Percentiles rank a stretch among this genome's conserved stretches.
Evolutionary conservation across 768 basidiomycete genomes (phyloP).

Genomic region (Xanthoconium stramineum): DNA sequence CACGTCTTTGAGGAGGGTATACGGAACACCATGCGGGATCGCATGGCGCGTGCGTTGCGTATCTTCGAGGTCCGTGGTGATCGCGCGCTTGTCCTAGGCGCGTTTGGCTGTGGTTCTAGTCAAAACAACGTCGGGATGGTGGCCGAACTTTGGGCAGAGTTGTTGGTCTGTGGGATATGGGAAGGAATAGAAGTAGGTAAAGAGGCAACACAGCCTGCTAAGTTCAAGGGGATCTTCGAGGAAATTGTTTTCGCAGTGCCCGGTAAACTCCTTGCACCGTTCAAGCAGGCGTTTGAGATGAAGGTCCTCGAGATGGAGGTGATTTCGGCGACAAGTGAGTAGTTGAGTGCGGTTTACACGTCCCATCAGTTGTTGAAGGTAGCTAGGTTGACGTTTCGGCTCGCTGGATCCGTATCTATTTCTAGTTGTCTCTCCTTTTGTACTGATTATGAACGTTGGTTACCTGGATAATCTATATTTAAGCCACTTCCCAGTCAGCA

Average conservation of each 20-base stretch:
- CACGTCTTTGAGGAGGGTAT: constrained; percentile 39
- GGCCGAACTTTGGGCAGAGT: constrained; percentile 44
- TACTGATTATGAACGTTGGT: background rate
- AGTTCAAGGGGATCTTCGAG: constrained; percentile 42
- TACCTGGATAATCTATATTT: background rate
- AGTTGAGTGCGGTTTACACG: background rate
- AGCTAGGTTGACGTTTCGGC: background rate
- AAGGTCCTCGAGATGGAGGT: constrained; percentile 38
- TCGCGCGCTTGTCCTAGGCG: constrained; percentile 40
- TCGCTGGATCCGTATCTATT: background rate
- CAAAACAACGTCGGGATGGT: constrained; percentile 41
- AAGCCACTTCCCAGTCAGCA: background rate
- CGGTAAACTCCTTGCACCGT: constrained; percentile 33
- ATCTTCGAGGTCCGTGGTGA: constrained; percentile 42
- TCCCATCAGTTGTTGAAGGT: background rate
- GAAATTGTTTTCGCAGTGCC: constrained; percentile 43
- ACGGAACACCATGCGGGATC: constrained; percentile 42
- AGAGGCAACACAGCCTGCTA: constrained; percentile 22
- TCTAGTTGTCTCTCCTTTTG: background rate
- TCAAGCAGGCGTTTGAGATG: constrained; percentile 40
- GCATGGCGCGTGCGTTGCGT: constrained; percentile 46
- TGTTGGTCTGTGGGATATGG: constrained; percentile 35
- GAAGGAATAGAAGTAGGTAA: constrained; percentile 20
- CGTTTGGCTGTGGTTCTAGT: constrained; percentile 44
- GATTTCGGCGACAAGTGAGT: constrained; percentile 28